Evolutionary conservation across 2,329 filamentous ascomycete species (phyloP), one percentile per base, ranked within the genome.

Genomic region (Neofusicoccum sp.): DNA sequence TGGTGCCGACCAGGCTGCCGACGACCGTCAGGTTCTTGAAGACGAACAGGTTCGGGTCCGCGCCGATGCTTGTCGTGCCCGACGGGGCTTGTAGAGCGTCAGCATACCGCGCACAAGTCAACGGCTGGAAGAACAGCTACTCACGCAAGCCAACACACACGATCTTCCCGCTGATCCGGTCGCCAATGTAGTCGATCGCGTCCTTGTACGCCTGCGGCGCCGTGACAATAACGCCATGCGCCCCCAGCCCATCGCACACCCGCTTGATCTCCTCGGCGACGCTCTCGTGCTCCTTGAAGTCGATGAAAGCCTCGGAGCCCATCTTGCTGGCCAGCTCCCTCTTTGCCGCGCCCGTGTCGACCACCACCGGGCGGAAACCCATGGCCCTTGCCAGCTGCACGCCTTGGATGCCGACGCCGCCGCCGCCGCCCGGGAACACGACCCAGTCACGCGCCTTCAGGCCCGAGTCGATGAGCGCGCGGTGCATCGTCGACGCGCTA

Each of bases 401-500:
- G 7, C 84, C 84, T 67, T 86, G 84, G 64, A 85, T 83, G 3
- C 85, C 84, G 3, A 87, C 84, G 41, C 82, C 83, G 7, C 84
- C 80, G 16, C 79, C 84, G 0, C 81, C 83, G 14, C 83, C 83
- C 3, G 82, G 81, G 66, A 85, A 84, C 14, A 82, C 80, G 1
- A 83, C 81, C 81, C 82, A 87, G 56, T 85, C 76, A 8, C 84
- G 82, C 0, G 84, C 74, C 63, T 75, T 76, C 3, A 86, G 73
- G 1, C 76, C 77, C 0, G 81, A 82, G 44, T 84, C 81, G 11
- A 81, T 77, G 56, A 88, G 74, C 2, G 84, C 83, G 2, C 83
- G 80, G 70, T 87, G 85, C 65, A 87, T 84, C 1, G 86, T 87
- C 6, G 80, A 81, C 3, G 76, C 76, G 14, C 75, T 75, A 65